Evolutionary conservation across 768 basidiomycete genomes (phyloP).

Genomic region (Boletus rubescentipes): DNA sequence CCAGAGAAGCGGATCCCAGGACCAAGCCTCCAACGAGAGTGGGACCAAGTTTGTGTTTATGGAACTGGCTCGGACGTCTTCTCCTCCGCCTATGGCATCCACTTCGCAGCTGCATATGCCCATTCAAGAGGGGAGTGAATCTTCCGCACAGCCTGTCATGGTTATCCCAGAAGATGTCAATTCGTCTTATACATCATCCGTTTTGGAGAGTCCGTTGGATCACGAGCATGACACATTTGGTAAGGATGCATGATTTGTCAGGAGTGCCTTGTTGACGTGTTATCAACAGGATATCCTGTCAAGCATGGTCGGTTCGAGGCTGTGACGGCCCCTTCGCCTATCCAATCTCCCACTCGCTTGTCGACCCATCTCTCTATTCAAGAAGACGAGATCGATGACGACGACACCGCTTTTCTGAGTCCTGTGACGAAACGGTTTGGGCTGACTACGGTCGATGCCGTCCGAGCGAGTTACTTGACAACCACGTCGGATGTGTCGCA

Average conservation of each 20-base stretch:
- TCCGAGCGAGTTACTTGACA: conserved; percentile 63
- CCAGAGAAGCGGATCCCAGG: conserved; percentile 11
- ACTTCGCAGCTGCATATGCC: conserved; percentile 8
- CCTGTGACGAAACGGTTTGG: conserved; percentile 23
- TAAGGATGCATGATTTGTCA: neutral
- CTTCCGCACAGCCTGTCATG: neutral
- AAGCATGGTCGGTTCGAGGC: conserved; percentile 21
- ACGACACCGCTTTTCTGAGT: conserved; percentile 4
- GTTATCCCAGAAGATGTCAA: conserved; percentile 26
- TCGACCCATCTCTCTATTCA: conserved; percentile 27
- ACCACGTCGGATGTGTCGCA: conserved; percentile 54
- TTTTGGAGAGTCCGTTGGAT: conserved; percentile 10
- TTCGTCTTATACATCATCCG: conserved; percentile 26
- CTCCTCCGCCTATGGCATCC: conserved; percentile 9
- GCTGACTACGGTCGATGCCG: conserved; percentile 29
- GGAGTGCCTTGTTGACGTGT: neutral
- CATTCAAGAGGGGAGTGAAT: conserved; percentile 6
- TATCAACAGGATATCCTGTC: conserved; percentile 23
- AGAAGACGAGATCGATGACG: conserved; percentile 3
- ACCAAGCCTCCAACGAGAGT: conserved; percentile 11
- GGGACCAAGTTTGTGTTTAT: conserved; percentile 16
- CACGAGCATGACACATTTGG: conserved; percentile 34
- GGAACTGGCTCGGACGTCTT: conserved; percentile 17
- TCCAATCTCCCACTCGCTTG: conserved; percentile 9
- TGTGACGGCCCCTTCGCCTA: conserved; percentile 8